Evolutionary conservation across 257 asterid genomes (phyloP).

Genomic region (Solanum neorickii): DNA sequence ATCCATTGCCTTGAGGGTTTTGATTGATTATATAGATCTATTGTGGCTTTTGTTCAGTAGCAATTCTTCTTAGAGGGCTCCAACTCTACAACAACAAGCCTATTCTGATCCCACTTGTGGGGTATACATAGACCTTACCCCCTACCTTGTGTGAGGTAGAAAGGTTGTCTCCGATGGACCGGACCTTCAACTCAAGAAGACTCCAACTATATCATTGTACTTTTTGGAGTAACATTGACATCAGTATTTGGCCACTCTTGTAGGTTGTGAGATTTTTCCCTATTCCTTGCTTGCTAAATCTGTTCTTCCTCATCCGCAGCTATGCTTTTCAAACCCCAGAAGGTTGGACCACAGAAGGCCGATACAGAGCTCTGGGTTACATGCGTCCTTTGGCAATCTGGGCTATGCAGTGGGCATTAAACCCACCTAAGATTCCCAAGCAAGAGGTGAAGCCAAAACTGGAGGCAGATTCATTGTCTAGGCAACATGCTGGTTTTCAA

Average conservation of each 20-base stretch:
- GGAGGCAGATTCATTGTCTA: constrained; percentile 39
- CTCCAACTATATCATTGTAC: background rate
- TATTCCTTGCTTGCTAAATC: background rate
- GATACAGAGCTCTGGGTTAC: constrained; percentile 65
- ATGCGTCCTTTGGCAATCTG: constrained; percentile 94
- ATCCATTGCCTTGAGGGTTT: background rate
- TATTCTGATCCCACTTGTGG: background rate
- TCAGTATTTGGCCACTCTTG: background rate
- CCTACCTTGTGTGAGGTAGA: background rate
- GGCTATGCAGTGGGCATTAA: constrained; percentile 98
- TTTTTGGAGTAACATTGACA: background rate
- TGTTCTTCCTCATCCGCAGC: constrained; percentile 18
- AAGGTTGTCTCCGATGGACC: background rate
- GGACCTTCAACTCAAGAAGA: background rate
- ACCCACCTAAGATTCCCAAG: constrained; percentile 29
- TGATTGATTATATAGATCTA: background rate
- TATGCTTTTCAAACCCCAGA: constrained; percentile 92
- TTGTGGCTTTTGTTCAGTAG: background rate
- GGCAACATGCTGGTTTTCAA: constrained; percentile 61
- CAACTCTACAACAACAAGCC: background rate
- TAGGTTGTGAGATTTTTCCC: background rate
- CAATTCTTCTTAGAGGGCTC: background rate
- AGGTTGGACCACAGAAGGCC: constrained; percentile 68
- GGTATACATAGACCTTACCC: background rate
- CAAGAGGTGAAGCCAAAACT: constrained; percentile 34